These are phyloP conservation scores for Globisporangium iwayamae DNA, from an alignment of 352 stramenopile species.

Conservation along the genomic window DNA sequence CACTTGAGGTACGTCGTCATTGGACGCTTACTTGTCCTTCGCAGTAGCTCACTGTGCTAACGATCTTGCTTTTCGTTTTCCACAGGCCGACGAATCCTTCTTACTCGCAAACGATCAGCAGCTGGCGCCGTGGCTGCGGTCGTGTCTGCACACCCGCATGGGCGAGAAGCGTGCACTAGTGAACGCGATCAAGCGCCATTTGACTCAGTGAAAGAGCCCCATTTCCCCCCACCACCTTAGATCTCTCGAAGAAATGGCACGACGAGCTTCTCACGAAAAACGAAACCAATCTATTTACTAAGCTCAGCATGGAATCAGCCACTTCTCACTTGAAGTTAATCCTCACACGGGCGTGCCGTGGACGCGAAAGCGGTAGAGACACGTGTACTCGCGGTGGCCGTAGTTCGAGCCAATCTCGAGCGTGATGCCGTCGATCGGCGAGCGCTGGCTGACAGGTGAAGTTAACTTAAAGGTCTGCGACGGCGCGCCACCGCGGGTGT, in stretches of 20 bases:
- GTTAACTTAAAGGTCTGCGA: conserved; percentile 71
- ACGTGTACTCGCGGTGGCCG: conserved; percentile 84
- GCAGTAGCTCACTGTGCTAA: background rate
- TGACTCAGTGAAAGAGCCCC: background rate
- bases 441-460: conserved; percentile 39
- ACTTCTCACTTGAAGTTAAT: background rate
- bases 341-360: conserved; percentile 39
- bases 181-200: conserved; percentile 17
- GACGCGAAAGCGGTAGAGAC: conserved; percentile 87
- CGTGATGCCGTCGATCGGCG: conserved; percentile 61
- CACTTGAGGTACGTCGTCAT: conserved; percentile 20
- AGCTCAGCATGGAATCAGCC: background rate
- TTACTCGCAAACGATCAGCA: conserved; percentile 35
- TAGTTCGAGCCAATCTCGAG: conserved; percentile 82
- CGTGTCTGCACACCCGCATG: conserved; percentile 64
- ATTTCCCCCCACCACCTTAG: background rate
- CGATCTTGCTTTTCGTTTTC: background rate
- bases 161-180: conserved; percentile 48
- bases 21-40: background rate
- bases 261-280: background rate
- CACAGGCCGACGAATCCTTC: conserved; percentile 51
- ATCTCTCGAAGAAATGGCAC: background rate
- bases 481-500: conserved; percentile 38
- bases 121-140: conserved; percentile 61
- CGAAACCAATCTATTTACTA: conserved; percentile 10